A percentile compares a stretch with the other conserved stretches of the same genome.
phyloP scores from a whole-genome alignment of 1,139 yeast species.

The Blastobotrys persicus region DNA sequence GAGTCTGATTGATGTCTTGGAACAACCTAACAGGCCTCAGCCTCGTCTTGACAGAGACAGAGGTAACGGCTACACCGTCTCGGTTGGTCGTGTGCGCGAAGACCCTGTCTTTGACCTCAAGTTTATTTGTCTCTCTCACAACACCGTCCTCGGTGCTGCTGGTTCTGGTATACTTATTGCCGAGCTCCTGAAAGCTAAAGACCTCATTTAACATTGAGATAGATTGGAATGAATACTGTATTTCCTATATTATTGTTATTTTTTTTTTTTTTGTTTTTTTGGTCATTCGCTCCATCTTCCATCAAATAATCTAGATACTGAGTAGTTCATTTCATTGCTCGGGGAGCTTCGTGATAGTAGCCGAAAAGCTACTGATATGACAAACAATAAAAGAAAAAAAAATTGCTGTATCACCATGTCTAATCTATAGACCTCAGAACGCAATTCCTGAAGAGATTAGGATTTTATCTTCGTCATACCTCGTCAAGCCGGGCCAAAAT shows the following conservation, averaged over 20 bases:
- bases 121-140: conserved; percentile 94
- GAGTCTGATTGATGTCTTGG: conserved; percentile 86
- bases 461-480: too few species aligned
- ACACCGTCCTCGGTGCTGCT: conserved; percentile 98
- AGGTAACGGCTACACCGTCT: conserved; percentile 90
- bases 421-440: too few species aligned
- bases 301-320: too few species aligned
- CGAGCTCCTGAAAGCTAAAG: conserved; percentile 77
- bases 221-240: neutral
- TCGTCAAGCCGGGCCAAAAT: too few species aligned
- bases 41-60: conserved; percentile 97
- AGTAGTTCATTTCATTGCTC: too few species aligned
- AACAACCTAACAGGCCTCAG: conserved; percentile 92
- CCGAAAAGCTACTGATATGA: too few species aligned
- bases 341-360: too few species aligned
- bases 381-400: too few species aligned
- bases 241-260: too few species aligned
- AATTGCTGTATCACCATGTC: too few species aligned
- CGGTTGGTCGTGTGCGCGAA: conserved; percentile 91
- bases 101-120: conserved; percentile 92
- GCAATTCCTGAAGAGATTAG: too few species aligned
- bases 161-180: conserved; percentile 98
- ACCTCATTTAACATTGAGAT: conserved; percentile 50
- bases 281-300: neutral
- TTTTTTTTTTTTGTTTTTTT: too few species aligned